Percentiles rank a stretch among this genome's conserved stretches.
These are phyloP conservation scores for Dryas integrifolia DNA, from an alignment of 331 rosid genomes.

Conservation along the genomic window DNA sequence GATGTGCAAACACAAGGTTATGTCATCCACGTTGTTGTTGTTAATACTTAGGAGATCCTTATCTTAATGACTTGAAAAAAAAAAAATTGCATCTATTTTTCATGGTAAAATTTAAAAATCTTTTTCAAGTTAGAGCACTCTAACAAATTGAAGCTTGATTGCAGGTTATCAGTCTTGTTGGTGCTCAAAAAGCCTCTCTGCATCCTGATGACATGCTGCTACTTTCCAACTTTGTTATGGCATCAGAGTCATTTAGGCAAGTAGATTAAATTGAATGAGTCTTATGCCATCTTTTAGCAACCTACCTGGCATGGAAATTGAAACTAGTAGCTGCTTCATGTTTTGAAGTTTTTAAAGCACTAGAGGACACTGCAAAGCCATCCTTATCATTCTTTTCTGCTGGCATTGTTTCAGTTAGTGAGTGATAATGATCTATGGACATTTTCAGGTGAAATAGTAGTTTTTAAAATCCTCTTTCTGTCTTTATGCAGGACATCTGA, in stretches of 20 bases:
- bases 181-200: slow-evolving; percentile 96
- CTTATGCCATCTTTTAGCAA: not conserved
- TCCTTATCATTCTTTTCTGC: not conserved
- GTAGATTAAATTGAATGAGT: slow-evolving; percentile 30
- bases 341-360: not conserved
- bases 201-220: slow-evolving; percentile 94
- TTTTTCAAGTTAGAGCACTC: slow-evolving; percentile 11
- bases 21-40: not conserved
- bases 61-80: not conserved
- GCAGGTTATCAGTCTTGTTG: slow-evolving; percentile 89
- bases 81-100: not conserved
- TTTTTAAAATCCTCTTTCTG: slow-evolving; percentile 5
- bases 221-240: slow-evolving; percentile 78
- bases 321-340: slow-evolving; percentile 1
- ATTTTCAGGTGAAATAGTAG: not conserved
- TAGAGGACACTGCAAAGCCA: not conserved
- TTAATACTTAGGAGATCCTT: not conserved
- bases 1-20: slow-evolving; percentile 92
- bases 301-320: not conserved
- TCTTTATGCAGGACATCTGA: slow-evolving; percentile 84
- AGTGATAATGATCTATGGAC: slow-evolving; percentile 5
- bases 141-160: slow-evolving; percentile 41
- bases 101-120: not conserved
- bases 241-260: slow-evolving; percentile 89
- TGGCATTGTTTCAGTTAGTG: slow-evolving; percentile 14